Evolutionary conservation across 2,329 filamentous ascomycete species (phyloP).

Genomic region (Botryosphaeria agaves): DNA sequence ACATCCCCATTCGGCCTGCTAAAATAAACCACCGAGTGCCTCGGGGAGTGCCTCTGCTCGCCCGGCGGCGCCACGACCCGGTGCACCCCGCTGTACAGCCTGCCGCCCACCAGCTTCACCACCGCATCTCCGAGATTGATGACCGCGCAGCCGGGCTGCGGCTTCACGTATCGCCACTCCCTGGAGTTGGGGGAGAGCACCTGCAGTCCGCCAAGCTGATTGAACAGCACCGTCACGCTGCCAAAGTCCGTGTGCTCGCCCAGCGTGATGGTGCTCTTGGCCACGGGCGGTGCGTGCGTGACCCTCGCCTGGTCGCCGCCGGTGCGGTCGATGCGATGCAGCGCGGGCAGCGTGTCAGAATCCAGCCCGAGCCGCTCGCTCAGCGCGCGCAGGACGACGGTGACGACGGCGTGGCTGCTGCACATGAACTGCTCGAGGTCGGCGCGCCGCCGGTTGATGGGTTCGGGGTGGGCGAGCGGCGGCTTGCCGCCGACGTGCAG

Average conservation of each 20-base stretch:
- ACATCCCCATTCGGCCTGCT: slow-evolving; percentile 1
- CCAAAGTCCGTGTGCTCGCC: slow-evolving; percentile 41
- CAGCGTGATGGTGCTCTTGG: slow-evolving; percentile 24
- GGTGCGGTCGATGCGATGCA: slow-evolving; percentile 25
- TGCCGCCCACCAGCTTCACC: slow-evolving; percentile 8
- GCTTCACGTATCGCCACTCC: slow-evolving; percentile 35
- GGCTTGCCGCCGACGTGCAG: slow-evolving; percentile 14
- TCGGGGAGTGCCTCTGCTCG: slow-evolving; percentile 1
- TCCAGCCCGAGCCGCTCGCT: slow-evolving; percentile 26
- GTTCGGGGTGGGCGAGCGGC: slow-evolving; percentile 23
- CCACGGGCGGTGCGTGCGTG: slow-evolving; percentile 30
- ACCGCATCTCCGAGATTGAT: slow-evolving; percentile 23
- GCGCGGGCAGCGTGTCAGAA: slow-evolving; percentile 21
- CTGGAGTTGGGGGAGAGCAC: slow-evolving; percentile 24
- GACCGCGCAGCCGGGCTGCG: slow-evolving; percentile 28
- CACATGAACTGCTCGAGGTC: slow-evolving; percentile 26
- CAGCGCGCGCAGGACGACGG: slow-evolving; percentile 24
- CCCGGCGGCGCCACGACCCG: not conserved
- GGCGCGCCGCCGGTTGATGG: slow-evolving; percentile 16
- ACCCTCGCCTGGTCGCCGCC: slow-evolving; percentile 37
- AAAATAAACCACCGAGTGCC: slow-evolving; percentile 1
- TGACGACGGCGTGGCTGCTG: slow-evolving; percentile 26
- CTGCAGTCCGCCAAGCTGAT: slow-evolving; percentile 36
- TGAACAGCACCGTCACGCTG: slow-evolving; percentile 37
- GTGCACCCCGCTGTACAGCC: slow-evolving; percentile 1